These are phyloP conservation scores for Physcomitrium patens DNA, from an alignment of 225 moss, liverwort and hornwort species.

Conservation along the genomic window DNA sequence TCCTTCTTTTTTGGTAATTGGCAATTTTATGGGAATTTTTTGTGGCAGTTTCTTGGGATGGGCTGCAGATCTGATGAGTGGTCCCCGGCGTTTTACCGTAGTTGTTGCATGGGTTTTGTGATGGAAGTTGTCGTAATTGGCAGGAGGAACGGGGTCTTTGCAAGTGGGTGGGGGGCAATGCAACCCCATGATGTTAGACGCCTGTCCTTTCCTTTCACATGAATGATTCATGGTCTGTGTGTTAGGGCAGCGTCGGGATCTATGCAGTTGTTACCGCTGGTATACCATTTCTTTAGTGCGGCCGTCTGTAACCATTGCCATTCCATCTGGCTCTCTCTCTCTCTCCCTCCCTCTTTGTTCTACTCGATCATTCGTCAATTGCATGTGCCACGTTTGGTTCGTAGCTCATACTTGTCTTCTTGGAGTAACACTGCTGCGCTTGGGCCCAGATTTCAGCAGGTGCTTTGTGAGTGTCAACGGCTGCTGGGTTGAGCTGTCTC, in stretches of 20 bases:
- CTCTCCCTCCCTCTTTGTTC: not conserved
- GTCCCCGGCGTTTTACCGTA: too few species aligned
- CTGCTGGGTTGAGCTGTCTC: not conserved
- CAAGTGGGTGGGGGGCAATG: not conserved
- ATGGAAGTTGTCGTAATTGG: too few species aligned
- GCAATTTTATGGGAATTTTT: too few species aligned
- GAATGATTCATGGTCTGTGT: not conserved
- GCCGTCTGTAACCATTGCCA: not conserved
- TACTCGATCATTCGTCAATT: not conserved
- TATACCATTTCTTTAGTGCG: not conserved
- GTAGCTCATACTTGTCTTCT: too few species aligned
- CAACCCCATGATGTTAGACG: not conserved
- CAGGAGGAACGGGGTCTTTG: too few species aligned
- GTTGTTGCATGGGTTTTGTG: too few species aligned
- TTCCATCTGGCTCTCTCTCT: not conserved
- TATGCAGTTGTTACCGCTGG: not conserved
- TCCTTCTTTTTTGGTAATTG: too few species aligned
- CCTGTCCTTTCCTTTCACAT: too few species aligned
- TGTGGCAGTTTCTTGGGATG: too few species aligned
- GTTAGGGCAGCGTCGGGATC: constrained; percentile 1
- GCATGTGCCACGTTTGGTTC: too few species aligned
- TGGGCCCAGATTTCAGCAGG: not conserved
- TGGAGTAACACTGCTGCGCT: too few species aligned
- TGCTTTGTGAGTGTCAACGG: not conserved
- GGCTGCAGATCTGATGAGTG: too few species aligned